phyloP scores from a whole-genome alignment of 768 basidiomycete species.

The Pleurotus citrinopileatus region DNA sequence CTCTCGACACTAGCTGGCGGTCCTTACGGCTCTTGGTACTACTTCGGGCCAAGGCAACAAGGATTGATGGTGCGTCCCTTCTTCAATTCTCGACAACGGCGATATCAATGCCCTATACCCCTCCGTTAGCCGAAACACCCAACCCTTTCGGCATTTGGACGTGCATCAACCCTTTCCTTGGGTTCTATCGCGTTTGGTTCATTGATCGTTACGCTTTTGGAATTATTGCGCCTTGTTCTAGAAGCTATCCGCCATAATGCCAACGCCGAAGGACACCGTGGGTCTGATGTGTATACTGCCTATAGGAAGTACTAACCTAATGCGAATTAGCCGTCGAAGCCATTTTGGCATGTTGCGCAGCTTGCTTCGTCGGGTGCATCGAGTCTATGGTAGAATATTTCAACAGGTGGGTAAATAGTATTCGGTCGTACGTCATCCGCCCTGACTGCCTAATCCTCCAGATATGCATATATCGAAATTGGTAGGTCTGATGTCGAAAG shows the following conservation, averaged over 20 bases:
- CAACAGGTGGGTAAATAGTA: constrained; percentile 50
- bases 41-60: constrained; percentile 71
- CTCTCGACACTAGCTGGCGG: constrained; percentile 82
- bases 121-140: constrained; percentile 59
- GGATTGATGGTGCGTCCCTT: constrained; percentile 53
- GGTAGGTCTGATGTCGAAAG: constrained; percentile 32
- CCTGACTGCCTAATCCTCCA: constrained; percentile 15
- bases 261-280: constrained; percentile 62
- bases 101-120: too few species aligned
- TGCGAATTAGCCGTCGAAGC: constrained; percentile 59
- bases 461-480: constrained; percentile 84
- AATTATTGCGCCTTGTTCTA: constrained; percentile 61
- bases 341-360: constrained; percentile 74
- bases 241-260: constrained; percentile 58
- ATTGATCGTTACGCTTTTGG: constrained; percentile 78
- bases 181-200: constrained; percentile 87
- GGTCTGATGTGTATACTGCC: constrained; percentile 22
- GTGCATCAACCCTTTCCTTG: constrained; percentile 75
- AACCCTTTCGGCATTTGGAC: constrained; percentile 64
- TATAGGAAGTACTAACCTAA: not conserved
- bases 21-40: constrained; percentile 78
- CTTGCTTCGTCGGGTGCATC: constrained; percentile 73
- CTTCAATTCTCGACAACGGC: too few species aligned
- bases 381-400: constrained; percentile 73
- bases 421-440: not conserved